phyloP scores from a whole-genome alignment of 2,329 filamentous ascomycete genomes.

The Ascochyta clinopodiicola region DNA sequence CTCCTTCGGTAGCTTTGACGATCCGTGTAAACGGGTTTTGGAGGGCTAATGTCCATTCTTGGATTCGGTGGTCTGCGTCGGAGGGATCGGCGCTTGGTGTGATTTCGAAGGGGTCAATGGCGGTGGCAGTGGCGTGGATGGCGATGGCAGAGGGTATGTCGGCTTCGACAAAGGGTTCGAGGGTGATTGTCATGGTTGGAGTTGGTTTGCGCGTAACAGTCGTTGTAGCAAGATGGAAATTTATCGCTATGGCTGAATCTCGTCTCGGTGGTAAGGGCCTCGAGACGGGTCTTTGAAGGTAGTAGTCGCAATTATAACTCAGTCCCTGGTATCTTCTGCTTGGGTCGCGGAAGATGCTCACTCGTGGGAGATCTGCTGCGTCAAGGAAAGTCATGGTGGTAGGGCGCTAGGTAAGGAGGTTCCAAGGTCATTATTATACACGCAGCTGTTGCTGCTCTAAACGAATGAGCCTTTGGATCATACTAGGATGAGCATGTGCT shows the following conservation, averaged over 20 bases:
- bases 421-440: not conserved
- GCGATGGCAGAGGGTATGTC: not conserved
- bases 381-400: conserved; percentile 7
- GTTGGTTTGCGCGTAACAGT: not conserved
- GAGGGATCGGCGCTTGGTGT: not conserved
- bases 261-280: not conserved
- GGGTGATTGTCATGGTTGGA: not conserved
- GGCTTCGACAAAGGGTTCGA: not conserved
- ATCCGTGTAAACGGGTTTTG: not conserved
- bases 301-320: conserved; percentile 9
- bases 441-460: not conserved
- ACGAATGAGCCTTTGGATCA: not conserved
- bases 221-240: not conserved
- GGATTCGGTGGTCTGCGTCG: not conserved
- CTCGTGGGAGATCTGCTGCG: conserved; percentile 2
- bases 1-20: not conserved
- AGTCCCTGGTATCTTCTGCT: not conserved
- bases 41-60: not conserved
- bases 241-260: not conserved
- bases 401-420: not conserved
- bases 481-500: not conserved
- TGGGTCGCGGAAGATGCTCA: conserved; percentile 3
- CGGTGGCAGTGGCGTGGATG: not conserved
- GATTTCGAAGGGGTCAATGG: not conserved
- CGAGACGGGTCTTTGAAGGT: not conserved